Conservation (phyloP, 345 rosid genomes). For the Draba incana region DNA sequence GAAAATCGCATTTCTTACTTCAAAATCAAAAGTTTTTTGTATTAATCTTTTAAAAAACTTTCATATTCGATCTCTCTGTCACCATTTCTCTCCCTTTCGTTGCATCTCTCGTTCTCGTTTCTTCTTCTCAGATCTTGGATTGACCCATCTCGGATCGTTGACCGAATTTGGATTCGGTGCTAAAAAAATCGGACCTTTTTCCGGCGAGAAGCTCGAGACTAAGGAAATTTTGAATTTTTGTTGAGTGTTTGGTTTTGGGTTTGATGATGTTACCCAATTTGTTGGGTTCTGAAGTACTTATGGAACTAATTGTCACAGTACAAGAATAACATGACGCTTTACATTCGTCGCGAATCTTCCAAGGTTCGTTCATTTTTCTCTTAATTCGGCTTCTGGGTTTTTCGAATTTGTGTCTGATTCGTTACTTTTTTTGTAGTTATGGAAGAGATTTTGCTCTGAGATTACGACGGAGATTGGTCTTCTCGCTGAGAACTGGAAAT, state of each 20-base stretch:
- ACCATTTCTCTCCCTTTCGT: too few relatives aligned
- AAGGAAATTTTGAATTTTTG: not conserved
- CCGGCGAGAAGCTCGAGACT: conserved; percentile 26
- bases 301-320: conserved; percentile 64
- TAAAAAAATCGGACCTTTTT: conserved; percentile 22
- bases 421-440: conserved; percentile 53
- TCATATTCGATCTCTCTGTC: conserved; percentile 27
- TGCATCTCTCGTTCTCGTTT: not conserved
- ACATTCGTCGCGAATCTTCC: conserved; percentile 97
- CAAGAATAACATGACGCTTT: conserved; percentile 67
- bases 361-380: conserved; percentile 50
- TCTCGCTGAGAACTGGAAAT: conserved; percentile 87
- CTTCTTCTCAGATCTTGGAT: conserved; percentile 41
- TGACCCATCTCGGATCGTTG: conserved; percentile 38
- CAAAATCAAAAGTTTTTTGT: not conserved
- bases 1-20: conserved; percentile 36
- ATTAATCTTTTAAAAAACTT: not conserved
- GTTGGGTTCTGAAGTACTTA: conserved; percentile 55
- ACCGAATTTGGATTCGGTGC: conserved; percentile 24
- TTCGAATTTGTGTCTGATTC: conserved; percentile 24
- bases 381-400: conserved; percentile 25
- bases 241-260: conserved; percentile 19
- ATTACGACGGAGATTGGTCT: conserved; percentile 75
- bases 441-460: conserved; percentile 97
- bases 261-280: conserved; percentile 46